Conservation (phyloP, 2,329 filamentous ascomycete species). For the Pleoardoris graminearum region DNA sequence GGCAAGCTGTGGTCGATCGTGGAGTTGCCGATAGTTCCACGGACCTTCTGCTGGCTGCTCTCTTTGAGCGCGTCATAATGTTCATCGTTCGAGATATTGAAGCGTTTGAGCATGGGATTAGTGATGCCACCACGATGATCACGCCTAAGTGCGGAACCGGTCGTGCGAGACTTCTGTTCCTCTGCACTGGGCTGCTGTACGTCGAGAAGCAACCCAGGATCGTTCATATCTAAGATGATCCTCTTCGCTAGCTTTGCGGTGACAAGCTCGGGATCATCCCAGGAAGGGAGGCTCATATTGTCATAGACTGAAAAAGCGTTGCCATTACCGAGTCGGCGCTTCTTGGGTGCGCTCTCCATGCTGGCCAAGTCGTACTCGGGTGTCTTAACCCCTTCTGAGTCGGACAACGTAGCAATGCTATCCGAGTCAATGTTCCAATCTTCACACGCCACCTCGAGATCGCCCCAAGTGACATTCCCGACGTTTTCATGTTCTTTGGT, state of each 20-base stretch:
- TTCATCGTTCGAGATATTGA: slow-evolving; percentile 95
- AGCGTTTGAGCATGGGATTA: slow-evolving; percentile 75
- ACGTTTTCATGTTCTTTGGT: slow-evolving; percentile 66
- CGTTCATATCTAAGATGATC: slow-evolving; percentile 83
- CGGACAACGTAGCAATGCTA: slow-evolving; percentile 38
- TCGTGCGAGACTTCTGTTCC: slow-evolving; percentile 59
- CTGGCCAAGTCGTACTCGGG: slow-evolving; percentile 32
- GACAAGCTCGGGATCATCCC: slow-evolving; percentile 78
- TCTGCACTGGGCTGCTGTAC: slow-evolving; percentile 68
- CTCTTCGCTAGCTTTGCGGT: slow-evolving; percentile 75
- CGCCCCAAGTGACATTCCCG: slow-evolving; percentile 74
- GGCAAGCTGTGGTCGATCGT: slow-evolving; percentile 95
- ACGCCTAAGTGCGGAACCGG: slow-evolving; percentile 62
- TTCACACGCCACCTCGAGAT: slow-evolving; percentile 82
- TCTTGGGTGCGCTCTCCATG: slow-evolving; percentile 60
- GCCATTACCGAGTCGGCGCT: slow-evolving; percentile 59
- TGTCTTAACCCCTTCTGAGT: slow-evolving; percentile 31
- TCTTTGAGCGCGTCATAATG: slow-evolving; percentile 95
- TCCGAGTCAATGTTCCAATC: slow-evolving; percentile 71
- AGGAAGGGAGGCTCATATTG: slow-evolving; percentile 57
- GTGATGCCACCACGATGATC: slow-evolving; percentile 71
- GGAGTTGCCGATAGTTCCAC: slow-evolving; percentile 86
- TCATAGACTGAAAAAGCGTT: slow-evolving; percentile 43
- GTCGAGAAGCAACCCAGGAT: slow-evolving; percentile 84
- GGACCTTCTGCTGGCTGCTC: slow-evolving; percentile 94